A percentile compares a stretch with the other conserved stretches of the same genome.
phyloP scores from a whole-genome alignment of 2,329 filamentous ascomycete genomes.

The Cordyceps javanica region DNA sequence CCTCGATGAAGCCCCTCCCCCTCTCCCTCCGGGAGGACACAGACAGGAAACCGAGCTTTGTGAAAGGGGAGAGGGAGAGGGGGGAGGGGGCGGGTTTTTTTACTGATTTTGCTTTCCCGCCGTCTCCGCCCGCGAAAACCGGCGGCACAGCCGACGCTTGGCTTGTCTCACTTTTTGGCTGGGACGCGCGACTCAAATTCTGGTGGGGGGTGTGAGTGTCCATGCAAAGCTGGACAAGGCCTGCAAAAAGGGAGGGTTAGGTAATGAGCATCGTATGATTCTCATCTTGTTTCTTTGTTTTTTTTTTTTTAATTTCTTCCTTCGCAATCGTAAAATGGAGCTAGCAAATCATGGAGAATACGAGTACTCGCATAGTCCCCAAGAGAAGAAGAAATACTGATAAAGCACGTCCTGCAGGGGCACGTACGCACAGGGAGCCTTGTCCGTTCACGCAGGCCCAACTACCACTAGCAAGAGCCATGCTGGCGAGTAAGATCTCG shows the following conservation, averaged over 20 bases:
- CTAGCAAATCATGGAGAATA: no score
- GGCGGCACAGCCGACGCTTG: neutral
- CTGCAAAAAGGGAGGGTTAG: neutral
- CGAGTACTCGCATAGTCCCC: no score
- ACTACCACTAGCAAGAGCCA: neutral
- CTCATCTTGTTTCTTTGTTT: neutral
- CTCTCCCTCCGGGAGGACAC: no score
- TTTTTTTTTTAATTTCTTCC: neutral
- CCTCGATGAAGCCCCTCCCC: no score
- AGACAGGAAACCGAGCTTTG: no score
- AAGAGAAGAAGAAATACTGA: neutral
- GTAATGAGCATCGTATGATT: neutral
- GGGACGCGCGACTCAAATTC: neutral
- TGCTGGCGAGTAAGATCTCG: constrained; percentile 2
- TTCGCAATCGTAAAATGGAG: no score
- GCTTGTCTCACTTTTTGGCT: neutral
- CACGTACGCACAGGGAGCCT: neutral
- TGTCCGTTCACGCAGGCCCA: neutral
- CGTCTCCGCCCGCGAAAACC: neutral
- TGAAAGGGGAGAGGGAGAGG: no score
- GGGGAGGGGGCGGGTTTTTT: no score
- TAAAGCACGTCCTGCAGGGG: neutral
- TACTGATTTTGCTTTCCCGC: no score
- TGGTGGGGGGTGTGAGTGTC: neutral
- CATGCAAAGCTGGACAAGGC: neutral